phyloP scores from a whole-genome alignment of 768 basidiomycete species.

The Pisolithus sp. region DNA sequence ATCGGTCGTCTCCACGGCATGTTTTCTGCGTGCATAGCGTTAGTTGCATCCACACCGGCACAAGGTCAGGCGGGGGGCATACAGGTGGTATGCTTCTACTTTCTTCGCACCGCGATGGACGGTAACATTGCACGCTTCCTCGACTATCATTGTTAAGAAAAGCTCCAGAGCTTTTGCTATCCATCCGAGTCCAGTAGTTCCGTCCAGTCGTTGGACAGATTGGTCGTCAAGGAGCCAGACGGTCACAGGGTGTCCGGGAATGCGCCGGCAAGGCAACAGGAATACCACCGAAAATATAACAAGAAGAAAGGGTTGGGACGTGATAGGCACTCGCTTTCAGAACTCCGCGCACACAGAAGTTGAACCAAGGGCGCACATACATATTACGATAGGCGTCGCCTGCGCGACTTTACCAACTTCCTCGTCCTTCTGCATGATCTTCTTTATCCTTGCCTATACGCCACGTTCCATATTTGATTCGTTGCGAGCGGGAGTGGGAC shows the following conservation, averaged over 20 bases:
- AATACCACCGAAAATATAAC: no score
- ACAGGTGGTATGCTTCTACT: conserved; percentile 92
- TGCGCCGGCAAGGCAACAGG: no score
- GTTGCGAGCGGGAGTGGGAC: neutral
- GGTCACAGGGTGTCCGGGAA: neutral
- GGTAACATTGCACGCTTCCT: conserved; percentile 78
- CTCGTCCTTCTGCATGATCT: conserved; percentile 99
- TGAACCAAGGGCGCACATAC: conserved; percentile 42
- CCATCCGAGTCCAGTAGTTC: neutral
- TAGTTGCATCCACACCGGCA: neutral
- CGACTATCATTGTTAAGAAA: conserved; percentile 79
- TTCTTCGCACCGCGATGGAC: conserved; percentile 74
- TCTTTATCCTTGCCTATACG: conserved; percentile 89
- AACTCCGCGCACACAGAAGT: neutral
- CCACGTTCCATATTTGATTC: neutral
- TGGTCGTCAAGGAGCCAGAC: neutral
- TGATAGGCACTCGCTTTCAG: neutral
- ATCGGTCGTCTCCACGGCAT: conserved; percentile 80
- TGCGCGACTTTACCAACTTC: conserved; percentile 98
- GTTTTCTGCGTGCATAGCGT: conserved; percentile 56
- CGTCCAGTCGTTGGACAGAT: neutral
- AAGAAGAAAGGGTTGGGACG: no score
- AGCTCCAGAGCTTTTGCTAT: conserved; percentile 92
- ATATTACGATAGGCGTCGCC: conserved; percentile 93
- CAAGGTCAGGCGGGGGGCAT: conserved; percentile 29